Percentiles rank a stretch among this genome's conserved stretches.
These are phyloP conservation scores for Aspergillus sojae DNA, from an alignment of 2,329 filamentous ascomycete species.

Conservation along the genomic window DNA sequence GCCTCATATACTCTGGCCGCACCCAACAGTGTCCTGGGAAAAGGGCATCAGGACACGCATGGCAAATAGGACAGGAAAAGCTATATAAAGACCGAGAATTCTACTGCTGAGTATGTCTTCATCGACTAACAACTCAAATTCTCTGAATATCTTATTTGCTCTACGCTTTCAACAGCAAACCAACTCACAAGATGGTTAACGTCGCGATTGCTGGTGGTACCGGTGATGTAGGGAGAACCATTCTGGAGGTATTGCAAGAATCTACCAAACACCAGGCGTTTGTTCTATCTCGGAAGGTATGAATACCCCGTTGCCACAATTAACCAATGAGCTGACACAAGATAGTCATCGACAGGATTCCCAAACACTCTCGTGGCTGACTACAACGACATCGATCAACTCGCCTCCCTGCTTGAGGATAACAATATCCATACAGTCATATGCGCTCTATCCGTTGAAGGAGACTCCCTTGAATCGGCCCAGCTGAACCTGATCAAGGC, in stretches of 20 bases:
- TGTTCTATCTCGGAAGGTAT: slow-evolving; percentile 9
- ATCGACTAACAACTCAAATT: not conserved
- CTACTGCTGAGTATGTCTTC: not conserved
- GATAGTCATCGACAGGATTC: not conserved
- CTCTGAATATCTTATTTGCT: not conserved
- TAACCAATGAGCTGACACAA: not conserved
- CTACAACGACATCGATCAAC: slow-evolving; percentile 28
- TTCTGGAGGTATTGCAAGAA: slow-evolving; percentile 7
- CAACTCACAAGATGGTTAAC: slow-evolving; percentile 5
- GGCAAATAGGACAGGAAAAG: not conserved
- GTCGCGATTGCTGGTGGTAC: slow-evolving; percentile 16
- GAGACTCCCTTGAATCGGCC: not conserved
- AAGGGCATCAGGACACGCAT: not conserved
- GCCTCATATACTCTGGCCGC: not conserved
- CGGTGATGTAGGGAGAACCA: slow-evolving; percentile 11
- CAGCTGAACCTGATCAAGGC: slow-evolving; percentile 27
- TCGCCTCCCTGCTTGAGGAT: slow-evolving; percentile 24
- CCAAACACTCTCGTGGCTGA: slow-evolving; percentile 20
- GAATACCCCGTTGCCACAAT: not conserved
- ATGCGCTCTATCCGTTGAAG: slow-evolving; percentile 16
- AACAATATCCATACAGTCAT: slow-evolving; percentile 28
- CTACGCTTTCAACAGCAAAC: not conserved
- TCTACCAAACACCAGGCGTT: slow-evolving; percentile 4
- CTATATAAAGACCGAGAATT: not conserved
- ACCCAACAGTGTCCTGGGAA: not conserved